These are phyloP conservation scores for Phytophthora tentaculata DNA, from an alignment of 352 stramenopile species.

Conservation along the genomic window DNA sequence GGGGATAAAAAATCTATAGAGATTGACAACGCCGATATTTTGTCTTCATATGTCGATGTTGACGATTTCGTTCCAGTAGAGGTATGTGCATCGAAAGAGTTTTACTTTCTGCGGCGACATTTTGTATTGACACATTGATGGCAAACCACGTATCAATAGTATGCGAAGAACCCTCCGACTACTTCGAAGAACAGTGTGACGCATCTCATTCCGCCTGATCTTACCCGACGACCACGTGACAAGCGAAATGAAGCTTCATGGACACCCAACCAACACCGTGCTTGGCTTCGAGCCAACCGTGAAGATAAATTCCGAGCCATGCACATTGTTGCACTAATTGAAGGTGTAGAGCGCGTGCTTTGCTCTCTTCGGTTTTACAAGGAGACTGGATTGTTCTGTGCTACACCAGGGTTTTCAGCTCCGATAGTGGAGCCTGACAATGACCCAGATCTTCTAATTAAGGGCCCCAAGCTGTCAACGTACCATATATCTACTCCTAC, in stretches of 20 bases:
- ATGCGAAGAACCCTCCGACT: constrained; percentile 12
- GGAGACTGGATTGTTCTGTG: constrained; percentile 55
- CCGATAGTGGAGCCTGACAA: constrained; percentile 42
- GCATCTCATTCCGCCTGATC: constrained; percentile 32
- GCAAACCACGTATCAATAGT: constrained; percentile 5
- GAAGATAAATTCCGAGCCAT: constrained; percentile 68
- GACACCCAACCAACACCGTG: constrained; percentile 45
- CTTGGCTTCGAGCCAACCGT: constrained; percentile 49
- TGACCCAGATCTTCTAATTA: constrained; percentile 35
- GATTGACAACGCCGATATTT: constrained; percentile 16
- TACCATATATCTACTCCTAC: constrained; percentile 40
- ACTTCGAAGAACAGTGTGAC: constrained; percentile 19
- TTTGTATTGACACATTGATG: constrained; percentile 1
- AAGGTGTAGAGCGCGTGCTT: constrained; percentile 47
- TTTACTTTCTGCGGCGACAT: background rate
- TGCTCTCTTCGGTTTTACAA: constrained; percentile 60
- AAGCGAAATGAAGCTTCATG: constrained; percentile 22
- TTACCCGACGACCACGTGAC: constrained; percentile 26
- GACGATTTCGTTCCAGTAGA: constrained; percentile 55
- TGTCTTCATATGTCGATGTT: constrained; percentile 55
- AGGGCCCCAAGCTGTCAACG: constrained; percentile 56
- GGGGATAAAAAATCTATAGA: constrained; percentile 10
- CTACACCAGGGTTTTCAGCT: constrained; percentile 61
- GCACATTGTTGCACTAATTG: constrained; percentile 60
- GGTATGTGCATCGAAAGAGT: constrained; percentile 15